Evolutionary conservation across 208 protist species (phyloP).

Genomic region (Phytomonas sp.): DNA sequence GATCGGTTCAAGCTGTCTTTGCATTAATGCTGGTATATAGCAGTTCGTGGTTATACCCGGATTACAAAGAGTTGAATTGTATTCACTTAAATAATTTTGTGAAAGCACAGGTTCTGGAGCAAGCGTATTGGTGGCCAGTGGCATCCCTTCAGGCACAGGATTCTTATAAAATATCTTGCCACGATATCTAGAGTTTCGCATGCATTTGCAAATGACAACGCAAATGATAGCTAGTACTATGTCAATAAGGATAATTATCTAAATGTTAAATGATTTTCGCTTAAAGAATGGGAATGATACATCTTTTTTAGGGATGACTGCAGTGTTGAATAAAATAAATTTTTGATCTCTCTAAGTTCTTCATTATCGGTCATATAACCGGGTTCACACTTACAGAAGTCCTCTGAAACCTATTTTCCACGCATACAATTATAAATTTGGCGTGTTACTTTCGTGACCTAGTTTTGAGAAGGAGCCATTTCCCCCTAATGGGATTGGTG

Average conservation of each 20-base stretch:
- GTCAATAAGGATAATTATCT: not conserved
- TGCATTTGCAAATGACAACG: not conserved
- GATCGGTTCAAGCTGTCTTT: not conserved
- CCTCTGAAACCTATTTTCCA: not conserved
- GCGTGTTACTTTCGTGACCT: not conserved
- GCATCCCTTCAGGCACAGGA: not conserved
- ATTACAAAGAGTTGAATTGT: not conserved
- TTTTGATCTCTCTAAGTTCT: not conserved
- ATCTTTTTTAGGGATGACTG: not conserved
- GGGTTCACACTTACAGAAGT: not conserved
- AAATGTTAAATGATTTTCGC: not conserved
- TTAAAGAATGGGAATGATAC: not conserved
- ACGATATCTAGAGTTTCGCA: not conserved
- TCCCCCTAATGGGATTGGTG: not conserved
- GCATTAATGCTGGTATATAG: not conserved
- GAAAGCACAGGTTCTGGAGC: not conserved
- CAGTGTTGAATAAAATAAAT: not conserved
- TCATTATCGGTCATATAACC: not conserved
- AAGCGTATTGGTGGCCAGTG: not conserved
- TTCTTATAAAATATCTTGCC: not conserved
- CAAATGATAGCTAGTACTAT: not conserved
- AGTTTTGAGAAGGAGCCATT: not conserved
- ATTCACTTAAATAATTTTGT: not conserved
- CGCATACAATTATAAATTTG: not conserved
- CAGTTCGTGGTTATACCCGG: not conserved